Conservation (phyloP, 2,329 filamentous ascomycete genomes). For the Alternaria sp. region DNA sequence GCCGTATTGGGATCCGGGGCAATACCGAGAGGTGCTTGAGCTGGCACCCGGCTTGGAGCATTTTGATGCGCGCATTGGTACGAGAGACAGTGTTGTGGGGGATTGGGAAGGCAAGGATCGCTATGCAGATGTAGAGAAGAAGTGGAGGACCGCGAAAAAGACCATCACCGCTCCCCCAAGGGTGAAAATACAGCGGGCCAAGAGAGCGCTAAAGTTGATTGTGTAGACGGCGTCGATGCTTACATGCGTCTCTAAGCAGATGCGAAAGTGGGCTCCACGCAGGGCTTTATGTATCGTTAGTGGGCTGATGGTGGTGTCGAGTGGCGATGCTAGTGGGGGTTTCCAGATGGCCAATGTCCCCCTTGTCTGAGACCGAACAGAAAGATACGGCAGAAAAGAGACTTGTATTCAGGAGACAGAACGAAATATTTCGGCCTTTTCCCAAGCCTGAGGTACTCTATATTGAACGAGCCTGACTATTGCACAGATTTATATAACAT, state of each 20-base stretch:
- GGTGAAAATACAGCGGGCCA: not conserved
- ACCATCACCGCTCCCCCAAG: not conserved
- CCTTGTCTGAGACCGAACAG: not conserved
- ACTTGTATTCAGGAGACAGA: conserved; percentile 14
- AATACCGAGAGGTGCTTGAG: no score
- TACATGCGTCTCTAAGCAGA: not conserved
- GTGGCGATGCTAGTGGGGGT: not conserved
- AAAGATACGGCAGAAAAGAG: not conserved
- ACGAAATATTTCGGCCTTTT: conserved; percentile 31
- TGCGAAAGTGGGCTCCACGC: not conserved
- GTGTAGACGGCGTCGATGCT: not conserved
- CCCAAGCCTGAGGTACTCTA: conserved; percentile 38
- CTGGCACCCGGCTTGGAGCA: no score
- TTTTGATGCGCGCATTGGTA: no score
- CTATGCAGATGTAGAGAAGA: not conserved
- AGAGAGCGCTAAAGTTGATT: not conserved
- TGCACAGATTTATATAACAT: conserved; percentile 52
- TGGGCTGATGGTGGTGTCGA: not conserved
- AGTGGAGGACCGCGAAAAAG: not conserved
- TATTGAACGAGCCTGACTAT: conserved; percentile 48
- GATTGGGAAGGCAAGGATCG: not conserved
- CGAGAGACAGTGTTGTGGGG: no score
- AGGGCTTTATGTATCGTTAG: not conserved
- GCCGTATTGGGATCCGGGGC: no score
- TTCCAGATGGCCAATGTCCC: not conserved